Conservation (phyloP, 139 green algal genomes). For the Coccomyxa sp. region DNA sequence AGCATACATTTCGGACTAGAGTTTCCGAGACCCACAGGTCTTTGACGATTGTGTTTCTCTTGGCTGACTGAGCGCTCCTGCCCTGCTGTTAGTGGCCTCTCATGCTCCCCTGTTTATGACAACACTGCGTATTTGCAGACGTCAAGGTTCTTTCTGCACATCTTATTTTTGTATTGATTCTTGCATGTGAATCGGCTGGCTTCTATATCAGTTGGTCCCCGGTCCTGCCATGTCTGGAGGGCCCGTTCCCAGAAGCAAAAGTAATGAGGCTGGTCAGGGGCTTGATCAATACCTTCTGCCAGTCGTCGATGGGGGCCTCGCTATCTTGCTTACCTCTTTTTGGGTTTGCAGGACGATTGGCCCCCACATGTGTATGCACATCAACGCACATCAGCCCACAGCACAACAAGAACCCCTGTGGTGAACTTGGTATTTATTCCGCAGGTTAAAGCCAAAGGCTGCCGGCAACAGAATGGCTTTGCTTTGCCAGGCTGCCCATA, state of each 20-base stretch:
- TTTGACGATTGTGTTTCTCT: slow-evolving; percentile 71
- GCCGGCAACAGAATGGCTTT: no score
- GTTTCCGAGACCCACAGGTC: slow-evolving; percentile 62
- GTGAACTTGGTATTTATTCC: background rate
- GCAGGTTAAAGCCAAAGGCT: no score
- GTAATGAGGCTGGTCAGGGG: slow-evolving; percentile 38
- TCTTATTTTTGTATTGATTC: no score
- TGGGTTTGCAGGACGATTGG: slow-evolving; percentile 49
- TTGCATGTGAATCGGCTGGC: slow-evolving; percentile 5
- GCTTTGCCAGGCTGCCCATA: no score
- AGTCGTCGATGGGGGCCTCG: slow-evolving; percentile 41
- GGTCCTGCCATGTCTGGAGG: slow-evolving; percentile 32
- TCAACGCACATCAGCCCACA: background rate
- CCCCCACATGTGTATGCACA: slow-evolving; percentile 31
- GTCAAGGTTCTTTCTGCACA: no score
- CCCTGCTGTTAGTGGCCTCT: no score
- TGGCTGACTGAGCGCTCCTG: slow-evolving; percentile 73
- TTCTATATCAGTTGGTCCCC: slow-evolving; percentile 72
- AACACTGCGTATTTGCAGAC: no score
- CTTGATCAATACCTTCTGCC: slow-evolving; percentile 56
- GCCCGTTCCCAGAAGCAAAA: slow-evolving; percentile 72
- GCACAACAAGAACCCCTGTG: background rate
- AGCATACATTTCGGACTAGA: slow-evolving; percentile 71
- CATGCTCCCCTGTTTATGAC: no score
- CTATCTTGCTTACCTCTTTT: slow-evolving; percentile 44